Percentiles rank a stretch among this genome's conserved stretches.
phyloP scores from a whole-genome alignment of 1,284 basidiomycete genomes.

The Apiotrichum domesticum region DNA sequence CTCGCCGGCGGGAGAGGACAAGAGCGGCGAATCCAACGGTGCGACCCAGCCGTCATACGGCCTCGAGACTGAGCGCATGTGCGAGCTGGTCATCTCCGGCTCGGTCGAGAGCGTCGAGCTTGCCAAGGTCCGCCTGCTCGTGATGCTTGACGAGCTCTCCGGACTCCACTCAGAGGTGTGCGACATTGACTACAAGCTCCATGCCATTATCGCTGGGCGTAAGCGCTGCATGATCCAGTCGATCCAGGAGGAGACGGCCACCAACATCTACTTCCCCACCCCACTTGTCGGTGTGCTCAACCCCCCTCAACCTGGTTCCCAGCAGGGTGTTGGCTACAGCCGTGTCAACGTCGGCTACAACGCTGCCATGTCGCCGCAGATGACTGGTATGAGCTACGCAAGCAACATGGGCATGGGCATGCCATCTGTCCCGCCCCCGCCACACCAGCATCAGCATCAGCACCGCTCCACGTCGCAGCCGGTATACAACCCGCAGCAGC shows the following conservation, averaged over 20 bases:
- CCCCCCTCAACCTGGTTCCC: conserved; percentile 31
- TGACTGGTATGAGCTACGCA: conserved; percentile 21
- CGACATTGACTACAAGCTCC: conserved; percentile 93
- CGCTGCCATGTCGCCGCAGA: conserved; percentile 22
- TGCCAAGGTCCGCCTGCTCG: conserved; percentile 80
- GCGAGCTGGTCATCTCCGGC: conserved; percentile 86
- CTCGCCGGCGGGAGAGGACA: conserved; percentile 4
- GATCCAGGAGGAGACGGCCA: conserved; percentile 95
- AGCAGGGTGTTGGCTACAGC: conserved; percentile 32
- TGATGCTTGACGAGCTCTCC: conserved; percentile 90
- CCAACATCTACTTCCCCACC: conserved; percentile 92
- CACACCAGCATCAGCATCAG: conserved; percentile 19
- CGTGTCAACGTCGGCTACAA: conserved; percentile 18
- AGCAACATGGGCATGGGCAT: conserved; percentile 19
- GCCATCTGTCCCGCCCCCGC: conserved; percentile 13
- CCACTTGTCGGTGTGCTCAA: conserved; percentile 75
- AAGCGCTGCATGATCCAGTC: conserved; percentile 82
- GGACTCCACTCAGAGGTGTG: conserved; percentile 82
- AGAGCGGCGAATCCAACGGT: conserved; percentile 2
- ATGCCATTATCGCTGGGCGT: conserved; percentile 83
- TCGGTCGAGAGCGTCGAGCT: conserved; percentile 79
- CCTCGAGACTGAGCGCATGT: conserved; percentile 86
- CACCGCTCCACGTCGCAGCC: conserved; percentile 23
- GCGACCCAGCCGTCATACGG: conserved; percentile 50
- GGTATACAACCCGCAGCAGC: conserved; percentile 42